A percentile compares a stretch with the other conserved stretches of the same genome.
phyloP scores from a whole-genome alignment of 192 early-diverging fungal species.

The Rhizophagus clarus region DNA sequence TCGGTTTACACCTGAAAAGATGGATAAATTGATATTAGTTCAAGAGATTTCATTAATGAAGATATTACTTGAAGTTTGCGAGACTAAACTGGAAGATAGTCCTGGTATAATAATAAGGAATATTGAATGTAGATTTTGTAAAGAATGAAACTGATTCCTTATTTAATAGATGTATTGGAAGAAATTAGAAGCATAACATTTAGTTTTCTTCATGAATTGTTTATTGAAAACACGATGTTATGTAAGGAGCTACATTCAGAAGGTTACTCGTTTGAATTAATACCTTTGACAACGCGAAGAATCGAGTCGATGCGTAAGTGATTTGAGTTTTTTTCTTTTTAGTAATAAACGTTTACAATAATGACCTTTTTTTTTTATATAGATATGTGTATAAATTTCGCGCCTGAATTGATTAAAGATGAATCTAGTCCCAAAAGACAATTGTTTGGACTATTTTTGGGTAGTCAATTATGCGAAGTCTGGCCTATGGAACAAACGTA shows the following conservation, averaged over 20 bases:
- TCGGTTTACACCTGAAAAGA: slow-evolving; percentile 42
- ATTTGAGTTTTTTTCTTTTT: neutral
- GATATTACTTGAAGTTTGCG: slow-evolving; percentile 53
- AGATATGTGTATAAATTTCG: slow-evolving; percentile 11
- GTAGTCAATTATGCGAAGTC: slow-evolving; percentile 8
- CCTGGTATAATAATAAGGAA: neutral
- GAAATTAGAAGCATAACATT: slow-evolving; percentile 44
- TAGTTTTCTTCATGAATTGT: slow-evolving; percentile 61
- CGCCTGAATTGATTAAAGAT: slow-evolving; percentile 2
- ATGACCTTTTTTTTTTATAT: neutral
- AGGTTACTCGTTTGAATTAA: slow-evolving; percentile 54
- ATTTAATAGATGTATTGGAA: slow-evolving; percentile 10
- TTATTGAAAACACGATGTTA: slow-evolving; percentile 58
- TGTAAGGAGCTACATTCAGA: slow-evolving; percentile 64
- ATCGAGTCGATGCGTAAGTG: slow-evolving; percentile 63
- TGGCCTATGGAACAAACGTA: slow-evolving; percentile 29
- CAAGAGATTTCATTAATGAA: slow-evolving; percentile 61
- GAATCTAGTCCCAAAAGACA: slow-evolving; percentile 12
- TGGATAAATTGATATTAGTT: slow-evolving; percentile 50
- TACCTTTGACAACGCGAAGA: slow-evolving; percentile 56
- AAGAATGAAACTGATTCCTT: neutral
- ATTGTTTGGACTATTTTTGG: slow-evolving; percentile 16
- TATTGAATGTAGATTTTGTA: neutral
- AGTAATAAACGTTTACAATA: neutral
- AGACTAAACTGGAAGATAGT: slow-evolving; percentile 14